phyloP scores from a whole-genome alignment of 2,329 filamentous ascomycete species.

The Cytospora paraplurivora region DNA sequence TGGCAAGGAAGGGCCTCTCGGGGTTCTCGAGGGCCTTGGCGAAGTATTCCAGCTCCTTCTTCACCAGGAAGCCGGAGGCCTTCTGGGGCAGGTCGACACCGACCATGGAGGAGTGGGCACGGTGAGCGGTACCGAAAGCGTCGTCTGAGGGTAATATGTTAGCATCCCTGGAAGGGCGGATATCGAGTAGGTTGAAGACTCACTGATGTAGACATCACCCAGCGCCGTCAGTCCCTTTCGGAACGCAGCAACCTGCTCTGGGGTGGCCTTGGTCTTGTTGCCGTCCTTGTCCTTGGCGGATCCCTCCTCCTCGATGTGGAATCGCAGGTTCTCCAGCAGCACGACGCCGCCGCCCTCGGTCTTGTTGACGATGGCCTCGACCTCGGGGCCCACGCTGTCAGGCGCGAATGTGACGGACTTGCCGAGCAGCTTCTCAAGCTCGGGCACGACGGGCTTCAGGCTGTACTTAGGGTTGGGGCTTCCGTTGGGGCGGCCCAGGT shows the following conservation, averaged over 20 bases:
- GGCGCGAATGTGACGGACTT: conserved; percentile 85
- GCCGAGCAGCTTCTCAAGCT: conserved; percentile 87
- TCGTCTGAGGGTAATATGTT: conserved; percentile 65
- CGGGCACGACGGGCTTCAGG: conserved; percentile 84
- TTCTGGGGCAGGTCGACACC: conserved; percentile 94
- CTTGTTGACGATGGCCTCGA: conserved; percentile 85
- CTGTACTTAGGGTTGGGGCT: conserved; percentile 91
- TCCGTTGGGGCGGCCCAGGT: conserved; percentile 94
- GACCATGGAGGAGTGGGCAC: conserved; percentile 99
- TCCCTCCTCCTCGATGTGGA: conserved; percentile 98
- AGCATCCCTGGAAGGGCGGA: conserved; percentile 25
- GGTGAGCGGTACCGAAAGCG: conserved; percentile 97
- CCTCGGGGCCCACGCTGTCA: conserved; percentile 87
- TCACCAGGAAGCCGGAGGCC: conserved; percentile 97
- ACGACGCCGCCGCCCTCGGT: conserved; percentile 81
- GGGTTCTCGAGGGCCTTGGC: conserved; percentile 93
- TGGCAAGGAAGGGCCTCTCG: conserved; percentile 94
- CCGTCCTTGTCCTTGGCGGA: conserved; percentile 90
- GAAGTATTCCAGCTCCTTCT: conserved; percentile 99
- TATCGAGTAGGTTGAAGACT: conserved; percentile 41
- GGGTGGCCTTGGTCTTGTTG: conserved; percentile 98
- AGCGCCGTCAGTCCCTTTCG: conserved; percentile 92
- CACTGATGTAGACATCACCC: conserved; percentile 95
- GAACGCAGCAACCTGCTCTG: conserved; percentile 89
- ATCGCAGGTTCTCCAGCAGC: conserved; percentile 95